Conservation (phyloP, 208 protist species). For the Leishmania braziliensis region DNA sequence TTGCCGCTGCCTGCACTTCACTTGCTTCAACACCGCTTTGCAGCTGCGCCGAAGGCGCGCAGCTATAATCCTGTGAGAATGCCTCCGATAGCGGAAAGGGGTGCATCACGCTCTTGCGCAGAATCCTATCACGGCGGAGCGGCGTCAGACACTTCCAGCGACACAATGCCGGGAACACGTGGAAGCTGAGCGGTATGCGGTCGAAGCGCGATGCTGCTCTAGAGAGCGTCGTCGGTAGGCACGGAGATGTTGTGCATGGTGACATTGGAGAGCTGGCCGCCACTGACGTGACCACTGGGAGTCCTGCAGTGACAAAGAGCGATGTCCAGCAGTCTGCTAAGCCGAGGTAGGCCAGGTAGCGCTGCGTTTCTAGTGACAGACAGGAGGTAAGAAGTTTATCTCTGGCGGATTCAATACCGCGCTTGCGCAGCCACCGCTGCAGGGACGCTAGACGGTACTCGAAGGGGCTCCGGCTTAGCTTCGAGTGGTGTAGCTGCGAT, state of each 20-base stretch:
- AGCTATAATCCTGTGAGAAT: background rate
- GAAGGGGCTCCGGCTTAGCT: slow-evolving; percentile 16
- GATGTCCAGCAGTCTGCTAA: slow-evolving; percentile 32
- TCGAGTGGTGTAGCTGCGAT: slow-evolving; percentile 5
- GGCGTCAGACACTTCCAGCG: slow-evolving; percentile 19
- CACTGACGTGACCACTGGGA: slow-evolving; percentile 2
- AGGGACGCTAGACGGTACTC: slow-evolving; percentile 29
- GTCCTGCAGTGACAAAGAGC: slow-evolving; percentile 23
- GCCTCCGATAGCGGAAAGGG: slow-evolving; percentile 18
- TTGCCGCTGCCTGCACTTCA: background rate
- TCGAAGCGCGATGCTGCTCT: background rate
- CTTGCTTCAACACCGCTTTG: background rate
- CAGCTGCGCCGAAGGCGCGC: background rate
- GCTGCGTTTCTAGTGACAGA: slow-evolving; percentile 15
- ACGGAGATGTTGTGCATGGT: background rate
- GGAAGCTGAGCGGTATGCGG: slow-evolving; percentile 30
- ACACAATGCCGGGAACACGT: slow-evolving; percentile 26
- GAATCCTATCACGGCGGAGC: slow-evolving; percentile 12
- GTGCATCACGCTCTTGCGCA: slow-evolving; percentile 15
- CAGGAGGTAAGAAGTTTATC: slow-evolving; percentile 21
- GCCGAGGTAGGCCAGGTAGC: slow-evolving; percentile 34
- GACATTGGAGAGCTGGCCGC: background rate
- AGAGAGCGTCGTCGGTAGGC: slow-evolving; percentile 4
- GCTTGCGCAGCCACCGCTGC: slow-evolving; percentile 32
- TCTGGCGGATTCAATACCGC: slow-evolving; percentile 13